Evolutionary conservation across 192 early-diverging fungal genomes (phyloP), one percentile per base, ranked within the genome.

Genomic region (Phycomyces blakesleeanus): DNA sequence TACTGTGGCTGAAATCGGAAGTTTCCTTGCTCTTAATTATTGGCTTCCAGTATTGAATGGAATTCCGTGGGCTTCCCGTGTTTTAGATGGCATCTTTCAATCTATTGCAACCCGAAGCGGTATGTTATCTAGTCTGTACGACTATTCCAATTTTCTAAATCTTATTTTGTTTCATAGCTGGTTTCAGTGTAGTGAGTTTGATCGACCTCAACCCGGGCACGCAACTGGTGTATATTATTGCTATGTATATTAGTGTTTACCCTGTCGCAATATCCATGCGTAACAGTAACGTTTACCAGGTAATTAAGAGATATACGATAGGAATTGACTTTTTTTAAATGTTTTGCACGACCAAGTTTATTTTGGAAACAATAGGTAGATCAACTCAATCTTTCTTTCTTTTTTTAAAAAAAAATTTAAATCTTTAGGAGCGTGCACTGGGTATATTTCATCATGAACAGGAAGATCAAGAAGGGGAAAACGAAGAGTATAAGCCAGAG

Each of bases 171-270:
- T 26, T 44, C 24, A 49, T 54, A 64, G 72, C 72, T 42, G 72
- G 72, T 3, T 74, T 74, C 52, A 52, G 44, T 59, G 72, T 68
- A 14, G 37, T 64, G 16, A 68, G 67, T 64, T 39, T 74, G 3
- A 47, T 41, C 14, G 54, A 56, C 15, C 37, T 74, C 0, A 68
- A 68, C 25, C 72, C 72, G 41, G 66, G 61, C 5, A 55, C 65
- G 12, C 52, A 53, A 10, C 26, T 74, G 14, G 44, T 68, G 0
- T 74, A 68, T 34, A 64, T 74, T 63, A 51, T 74, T 27, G 72
- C 72, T 1, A 74, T 74, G 72, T 74, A 74, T 42, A 74, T 74
- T 10, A 60, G 61, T 26, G 72, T 74, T 10, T 74, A 74, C 41
- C 72, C 72, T 10, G 72, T 74, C 2, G 61, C 72, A 3, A 74